A percentile compares a stretch with the other conserved stretches of the same genome.
Evolutionary conservation across 2,329 filamentous ascomycete genomes (phyloP).

Genomic region (Drechmeria coniospora): DNA sequence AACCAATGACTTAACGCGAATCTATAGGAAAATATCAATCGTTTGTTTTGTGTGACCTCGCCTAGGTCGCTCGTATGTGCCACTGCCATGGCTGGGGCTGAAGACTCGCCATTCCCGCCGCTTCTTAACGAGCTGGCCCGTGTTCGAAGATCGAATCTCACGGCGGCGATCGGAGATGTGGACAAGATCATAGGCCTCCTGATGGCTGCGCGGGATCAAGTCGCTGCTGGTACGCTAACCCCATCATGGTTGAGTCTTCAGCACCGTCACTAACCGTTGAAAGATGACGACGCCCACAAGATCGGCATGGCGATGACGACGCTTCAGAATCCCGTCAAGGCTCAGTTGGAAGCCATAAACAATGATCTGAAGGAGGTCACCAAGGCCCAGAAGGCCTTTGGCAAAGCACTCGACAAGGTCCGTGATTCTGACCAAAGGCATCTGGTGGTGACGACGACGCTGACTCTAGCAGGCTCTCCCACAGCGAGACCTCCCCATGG

Average conservation of each 20-base stretch:
- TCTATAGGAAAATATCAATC: too few species aligned
- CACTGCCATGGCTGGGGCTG: conserved; percentile 18
- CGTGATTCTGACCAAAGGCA: conserved; percentile 5
- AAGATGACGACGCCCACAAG: conserved; percentile 30
- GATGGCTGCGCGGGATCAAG: conserved; percentile 53
- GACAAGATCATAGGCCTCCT: conserved; percentile 72
- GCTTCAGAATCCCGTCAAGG: conserved; percentile 72
- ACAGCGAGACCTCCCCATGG: conserved; percentile 51
- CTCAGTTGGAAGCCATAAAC: conserved; percentile 65
- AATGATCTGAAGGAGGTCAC: conserved; percentile 72
- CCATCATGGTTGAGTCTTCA: conserved; percentile 1
- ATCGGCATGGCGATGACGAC: conserved; percentile 64
- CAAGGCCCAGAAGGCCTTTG: conserved; percentile 67
- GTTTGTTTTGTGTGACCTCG: too few species aligned
- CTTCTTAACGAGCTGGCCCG: conserved; percentile 61
- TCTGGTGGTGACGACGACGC: not conserved
- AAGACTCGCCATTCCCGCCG: conserved; percentile 30
- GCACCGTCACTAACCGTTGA: conserved; percentile 6
- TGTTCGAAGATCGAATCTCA: conserved; percentile 52
- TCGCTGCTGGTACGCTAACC: conserved; percentile 46
- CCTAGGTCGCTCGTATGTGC: too few species aligned
- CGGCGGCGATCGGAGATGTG: conserved; percentile 60
- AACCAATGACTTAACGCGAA: too few species aligned
- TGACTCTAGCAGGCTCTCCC: conserved; percentile 21
- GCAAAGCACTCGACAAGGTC: conserved; percentile 73